A percentile compares a stretch with the other conserved stretches of the same genome.
Evolutionary conservation across 345 rosid genomes (phyloP).

Genomic region (Xanthoceras sorbifolium): DNA sequence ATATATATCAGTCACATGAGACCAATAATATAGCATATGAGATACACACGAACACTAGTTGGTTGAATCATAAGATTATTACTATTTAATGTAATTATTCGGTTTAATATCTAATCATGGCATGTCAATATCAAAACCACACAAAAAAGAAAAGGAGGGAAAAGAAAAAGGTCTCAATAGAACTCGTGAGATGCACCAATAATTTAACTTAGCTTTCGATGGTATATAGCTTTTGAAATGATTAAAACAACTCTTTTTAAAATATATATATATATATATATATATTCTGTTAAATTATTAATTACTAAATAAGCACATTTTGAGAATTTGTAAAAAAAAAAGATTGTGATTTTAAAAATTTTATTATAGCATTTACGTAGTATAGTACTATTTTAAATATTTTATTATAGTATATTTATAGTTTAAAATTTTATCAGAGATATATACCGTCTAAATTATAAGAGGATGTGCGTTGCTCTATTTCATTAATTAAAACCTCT

Average conservation of each 20-base stretch:
- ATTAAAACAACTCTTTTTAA: too few relatives aligned
- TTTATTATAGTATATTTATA: too few relatives aligned
- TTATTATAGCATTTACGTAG: too few relatives aligned
- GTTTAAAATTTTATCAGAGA: too few relatives aligned
- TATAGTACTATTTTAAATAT: too few relatives aligned
- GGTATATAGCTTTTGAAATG: too few relatives aligned
- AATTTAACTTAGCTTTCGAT: neutral
- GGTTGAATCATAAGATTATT: neutral
- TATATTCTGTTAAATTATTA: too few relatives aligned
- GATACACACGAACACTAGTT: neutral
- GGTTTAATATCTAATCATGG: slow-evolving; percentile 1
- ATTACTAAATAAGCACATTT: neutral
- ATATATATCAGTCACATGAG: neutral
- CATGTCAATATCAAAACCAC: neutral
- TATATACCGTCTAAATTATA: too few relatives aligned
- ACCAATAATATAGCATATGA: neutral
- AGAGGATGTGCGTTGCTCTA: too few relatives aligned
- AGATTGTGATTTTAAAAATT: too few relatives aligned
- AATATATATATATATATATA: too few relatives aligned
- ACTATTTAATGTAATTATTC: neutral
- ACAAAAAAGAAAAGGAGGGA: neutral
- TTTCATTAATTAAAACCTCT: neutral
- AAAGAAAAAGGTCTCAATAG: neutral
- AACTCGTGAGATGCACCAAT: neutral
- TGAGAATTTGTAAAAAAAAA: neutral